Percentiles rank a stretch among this genome's conserved stretches.
Conservation (phyloP, 768 basidiomycete species). For the Phlegmacium glaucopus region DNA sequence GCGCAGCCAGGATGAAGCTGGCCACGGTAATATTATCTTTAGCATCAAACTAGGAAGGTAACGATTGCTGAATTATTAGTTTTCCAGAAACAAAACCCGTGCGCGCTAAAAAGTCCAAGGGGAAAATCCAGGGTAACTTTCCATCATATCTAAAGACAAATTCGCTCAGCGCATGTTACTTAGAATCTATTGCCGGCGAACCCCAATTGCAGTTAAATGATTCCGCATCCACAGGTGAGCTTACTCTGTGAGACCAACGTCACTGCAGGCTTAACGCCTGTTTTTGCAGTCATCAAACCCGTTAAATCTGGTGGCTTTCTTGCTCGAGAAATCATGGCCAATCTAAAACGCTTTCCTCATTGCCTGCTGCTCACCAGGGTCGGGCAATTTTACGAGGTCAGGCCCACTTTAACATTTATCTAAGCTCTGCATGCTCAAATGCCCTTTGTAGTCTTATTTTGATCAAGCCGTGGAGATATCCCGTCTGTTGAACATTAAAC, state of each 20-base stretch:
- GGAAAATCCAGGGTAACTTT: no score
- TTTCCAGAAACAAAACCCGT: no score
- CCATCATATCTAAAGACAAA: no score
- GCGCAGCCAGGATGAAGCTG: no score
- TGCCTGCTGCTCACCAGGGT: conserved; percentile 90
- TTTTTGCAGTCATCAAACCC: conserved; percentile 8
- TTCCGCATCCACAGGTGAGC: not conserved
- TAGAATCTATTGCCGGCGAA: no score
- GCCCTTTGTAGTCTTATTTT: conserved; percentile 76
- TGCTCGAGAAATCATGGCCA: conserved; percentile 66
- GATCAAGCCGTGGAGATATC: conserved; percentile 83
- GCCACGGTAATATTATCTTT: no score
- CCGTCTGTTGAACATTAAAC: conserved; percentile 74
- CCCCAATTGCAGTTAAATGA: no score
- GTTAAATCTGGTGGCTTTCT: conserved; percentile 42
- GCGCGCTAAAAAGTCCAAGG: no score
- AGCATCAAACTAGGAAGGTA: no score
- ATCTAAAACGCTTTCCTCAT: conserved; percentile 76
- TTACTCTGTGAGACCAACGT: not conserved
- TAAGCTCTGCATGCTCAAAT: not conserved
- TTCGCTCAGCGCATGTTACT: no score
- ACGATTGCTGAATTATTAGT: no score
- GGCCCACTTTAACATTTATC: conserved; percentile 8
- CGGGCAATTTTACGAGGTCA: conserved; percentile 93
- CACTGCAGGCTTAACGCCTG: not conserved